A percentile compares a stretch with the other conserved stretches of the same genome.
phyloP scores from a whole-genome alignment of 2,329 filamentous ascomycete genomes.

The Pleoardoris graminearum region DNA sequence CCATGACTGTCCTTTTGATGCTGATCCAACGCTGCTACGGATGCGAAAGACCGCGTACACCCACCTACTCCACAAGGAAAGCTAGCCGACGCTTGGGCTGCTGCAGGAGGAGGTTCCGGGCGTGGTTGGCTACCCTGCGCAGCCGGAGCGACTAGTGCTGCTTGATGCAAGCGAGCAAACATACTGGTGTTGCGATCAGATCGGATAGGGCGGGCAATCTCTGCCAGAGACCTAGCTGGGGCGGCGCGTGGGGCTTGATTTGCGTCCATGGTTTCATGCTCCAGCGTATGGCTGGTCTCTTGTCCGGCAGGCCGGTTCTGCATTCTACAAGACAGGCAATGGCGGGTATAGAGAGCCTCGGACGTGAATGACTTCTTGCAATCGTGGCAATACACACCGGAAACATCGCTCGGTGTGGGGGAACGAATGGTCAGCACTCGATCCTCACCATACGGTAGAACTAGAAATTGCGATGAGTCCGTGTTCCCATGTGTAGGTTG shows the following conservation, averaged over 20 bases:
- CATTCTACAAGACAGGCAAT: constrained; percentile 26
- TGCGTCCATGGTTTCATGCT: neutral
- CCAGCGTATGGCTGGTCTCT: neutral
- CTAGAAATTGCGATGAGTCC: neutral
- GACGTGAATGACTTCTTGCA: constrained; percentile 30
- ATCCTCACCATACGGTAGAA: neutral
- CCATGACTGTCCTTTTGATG: neutral
- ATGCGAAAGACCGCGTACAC: neutral
- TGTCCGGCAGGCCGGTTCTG: neutral
- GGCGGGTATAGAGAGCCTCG: constrained; percentile 17
- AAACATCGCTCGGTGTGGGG: constrained; percentile 9
- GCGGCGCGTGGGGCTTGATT: neutral
- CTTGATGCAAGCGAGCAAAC: neutral
- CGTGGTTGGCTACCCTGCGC: neutral
- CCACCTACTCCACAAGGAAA: neutral
- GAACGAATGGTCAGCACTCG: constrained; percentile 5
- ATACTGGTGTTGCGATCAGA: neutral
- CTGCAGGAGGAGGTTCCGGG: neutral
- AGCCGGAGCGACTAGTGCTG: neutral
- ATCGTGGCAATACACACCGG: constrained; percentile 15
- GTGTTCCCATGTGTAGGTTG: neutral
- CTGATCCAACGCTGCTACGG: neutral
- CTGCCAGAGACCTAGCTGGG: neutral
- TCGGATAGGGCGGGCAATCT: neutral
- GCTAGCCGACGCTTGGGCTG: neutral